Base-by-base conservation (phyloP, 1,139 yeast species). In the Waltiozyma sp. region DNA sequence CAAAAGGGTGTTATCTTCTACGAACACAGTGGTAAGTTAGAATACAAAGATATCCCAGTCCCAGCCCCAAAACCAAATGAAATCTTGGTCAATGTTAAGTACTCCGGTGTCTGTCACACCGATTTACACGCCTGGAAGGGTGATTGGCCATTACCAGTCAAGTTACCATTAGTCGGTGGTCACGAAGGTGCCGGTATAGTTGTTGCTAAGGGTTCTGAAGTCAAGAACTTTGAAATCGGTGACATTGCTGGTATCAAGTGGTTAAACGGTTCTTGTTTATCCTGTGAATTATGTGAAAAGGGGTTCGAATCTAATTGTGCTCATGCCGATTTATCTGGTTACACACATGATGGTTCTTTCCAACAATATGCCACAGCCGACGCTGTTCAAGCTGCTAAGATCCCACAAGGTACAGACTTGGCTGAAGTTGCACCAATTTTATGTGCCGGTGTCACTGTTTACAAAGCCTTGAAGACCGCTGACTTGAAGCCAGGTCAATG, bases 151-250 rank as follows among this genome's bases (percentile, higher is more conserved):
- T 64, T 76, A 56, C 69, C 59, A 43, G 70, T 76, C 49, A 77
- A 77, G 59, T 67, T 77, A 53, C 86, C 80, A 40, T 70, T 75
- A 50, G 83, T 77, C 41, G 84, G 80, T 57, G 89, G 89, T 57
- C 89, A 81, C 61, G 89, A 81, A 66, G 91, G 91, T 68, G 87
- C 87, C 37, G 89, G 89, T 64, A 73, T 74, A 34, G 88, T 81
- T 52, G 88, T 81, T 43, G 87, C 73, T 38, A 67, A 74, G 62
- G 89, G 89, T 54, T 69, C 69, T 38, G 73, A 75, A 55, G 89
- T 80, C 45, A 69, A 61, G 39, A 79, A 80, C 53, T 81, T 81
- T 69, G 68, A 80, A 58, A 64, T 80, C 48, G 88, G 88, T 59
- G 87, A 80, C 56, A 68, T 59, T 35, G 88, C 87, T 23, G 88